phyloP scores from a whole-genome alignment of 2,329 filamentous ascomycete genomes.

The Aspergillus ibericus region DNA sequence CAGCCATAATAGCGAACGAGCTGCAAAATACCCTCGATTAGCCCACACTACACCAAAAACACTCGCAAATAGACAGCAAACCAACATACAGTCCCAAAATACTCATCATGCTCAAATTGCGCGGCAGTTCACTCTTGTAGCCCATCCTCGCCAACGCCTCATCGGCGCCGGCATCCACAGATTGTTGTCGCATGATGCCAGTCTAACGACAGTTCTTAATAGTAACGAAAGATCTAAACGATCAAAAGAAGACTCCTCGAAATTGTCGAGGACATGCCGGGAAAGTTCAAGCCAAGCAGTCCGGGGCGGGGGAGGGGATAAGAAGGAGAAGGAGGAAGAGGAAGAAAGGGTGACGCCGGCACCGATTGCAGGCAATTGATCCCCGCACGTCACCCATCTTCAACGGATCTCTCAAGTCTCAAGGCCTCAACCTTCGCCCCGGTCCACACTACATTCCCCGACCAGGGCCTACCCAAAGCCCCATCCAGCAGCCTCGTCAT shows the following conservation, averaged over 20 bases:
- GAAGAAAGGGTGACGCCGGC: not conserved
- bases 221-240: not conserved
- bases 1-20: slow-evolving; percentile 75
- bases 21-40: slow-evolving; percentile 22
- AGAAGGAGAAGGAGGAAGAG: not conserved
- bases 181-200: slow-evolving; percentile 22
- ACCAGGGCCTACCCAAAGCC: not conserved
- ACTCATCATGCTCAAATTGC: slow-evolving; percentile 67
- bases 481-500: not conserved
- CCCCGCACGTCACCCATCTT: not conserved
- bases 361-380: not conserved
- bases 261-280: not conserved
- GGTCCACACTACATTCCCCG: not conserved
- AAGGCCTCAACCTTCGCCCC: too few relatives aligned
- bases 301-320: not conserved
- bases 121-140: slow-evolving; percentile 66
- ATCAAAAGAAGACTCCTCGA: not conserved
- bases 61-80: too few relatives aligned
- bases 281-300: not conserved
- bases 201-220: not conserved
- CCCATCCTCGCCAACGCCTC: slow-evolving; percentile 65
- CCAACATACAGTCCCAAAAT: slow-evolving; percentile 61
- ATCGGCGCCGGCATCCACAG: slow-evolving; percentile 49
- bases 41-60: not conserved
- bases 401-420: not conserved